Percentiles rank a stretch among this genome's conserved stretches.
phyloP scores from a whole-genome alignment of 805 yeast genomes.

The Soucietia sequanensis region DNA sequence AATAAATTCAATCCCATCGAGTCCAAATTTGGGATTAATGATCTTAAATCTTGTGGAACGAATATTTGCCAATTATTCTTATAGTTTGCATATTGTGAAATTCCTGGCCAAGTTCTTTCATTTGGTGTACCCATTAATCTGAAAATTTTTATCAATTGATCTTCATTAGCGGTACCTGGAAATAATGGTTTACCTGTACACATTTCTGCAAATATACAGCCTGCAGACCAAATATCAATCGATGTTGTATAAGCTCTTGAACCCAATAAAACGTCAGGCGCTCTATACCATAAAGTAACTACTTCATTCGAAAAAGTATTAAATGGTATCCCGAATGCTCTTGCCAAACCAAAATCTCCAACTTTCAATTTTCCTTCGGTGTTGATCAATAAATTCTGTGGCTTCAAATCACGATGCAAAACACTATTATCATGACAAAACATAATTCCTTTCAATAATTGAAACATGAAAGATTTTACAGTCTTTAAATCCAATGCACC shows the following conservation, averaged over 20 bases:
- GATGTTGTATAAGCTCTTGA: conserved; percentile 95
- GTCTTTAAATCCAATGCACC: conserved; percentile 73
- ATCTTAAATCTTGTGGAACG: conserved; percentile 81
- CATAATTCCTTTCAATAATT: conserved; percentile 83
- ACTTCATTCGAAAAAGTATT: conserved; percentile 97
- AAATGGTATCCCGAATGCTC: conserved; percentile 98
- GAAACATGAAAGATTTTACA: conserved; percentile 92
- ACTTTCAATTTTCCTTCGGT: conserved; percentile 87
- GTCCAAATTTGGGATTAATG: conserved; percentile 67
- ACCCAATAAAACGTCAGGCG: conserved; percentile 94
- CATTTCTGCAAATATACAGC: conserved; percentile 98
- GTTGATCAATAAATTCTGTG: conserved; percentile 89
- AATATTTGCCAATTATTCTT: conserved; percentile 80
- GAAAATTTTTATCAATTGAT: conserved; percentile 88
- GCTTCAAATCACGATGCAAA: conserved; percentile 86
- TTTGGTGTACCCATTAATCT: conserved; percentile 95
- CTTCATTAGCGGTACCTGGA: conserved; percentile 96
- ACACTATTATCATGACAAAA: conserved; percentile 84
- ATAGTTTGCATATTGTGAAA: conserved; percentile 84
- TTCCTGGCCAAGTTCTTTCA: conserved; percentile 97
- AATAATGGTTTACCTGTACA: conserved; percentile 96
- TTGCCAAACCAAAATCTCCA: conserved; percentile 95
- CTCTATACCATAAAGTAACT: conserved; percentile 96
- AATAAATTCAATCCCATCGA: conserved; percentile 66
- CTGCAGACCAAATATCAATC: conserved; percentile 98